These are phyloP conservation scores for Tylopilus plumbeoviolaceoides DNA, from an alignment of 768 basidiomycete species.

Conservation along the genomic window DNA sequence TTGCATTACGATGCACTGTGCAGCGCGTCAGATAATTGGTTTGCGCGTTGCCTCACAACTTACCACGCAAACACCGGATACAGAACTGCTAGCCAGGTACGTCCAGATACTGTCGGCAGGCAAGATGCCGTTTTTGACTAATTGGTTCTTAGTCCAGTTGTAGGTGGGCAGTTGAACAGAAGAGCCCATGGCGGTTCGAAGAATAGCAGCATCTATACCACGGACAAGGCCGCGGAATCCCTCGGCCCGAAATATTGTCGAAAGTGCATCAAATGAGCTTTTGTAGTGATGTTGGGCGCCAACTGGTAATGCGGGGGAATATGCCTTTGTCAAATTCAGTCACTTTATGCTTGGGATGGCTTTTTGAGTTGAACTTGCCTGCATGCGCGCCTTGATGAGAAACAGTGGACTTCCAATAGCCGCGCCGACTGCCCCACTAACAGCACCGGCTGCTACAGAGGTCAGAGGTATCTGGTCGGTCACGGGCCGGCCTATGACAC, in stretches of 20 bases:
- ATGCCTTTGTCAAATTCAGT: slow-evolving; percentile 54
- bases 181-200: slow-evolving; percentile 93
- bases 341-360: background rate
- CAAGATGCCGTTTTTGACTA: slow-evolving; percentile 64
- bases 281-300: slow-evolving; percentile 94
- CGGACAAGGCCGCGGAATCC: slow-evolving; percentile 76
- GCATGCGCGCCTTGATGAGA: slow-evolving; percentile 97
- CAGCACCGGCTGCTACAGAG: slow-evolving; percentile 82
- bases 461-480: slow-evolving; percentile 69
- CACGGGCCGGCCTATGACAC: slow-evolving; percentile 55
- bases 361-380: slow-evolving; percentile 41
- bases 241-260: slow-evolving; percentile 76
- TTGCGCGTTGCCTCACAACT: slow-evolving; percentile 27
- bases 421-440: slow-evolving; percentile 86
- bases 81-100: slow-evolving; percentile 80
- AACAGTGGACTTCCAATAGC: slow-evolving; percentile 87
- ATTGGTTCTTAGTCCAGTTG: slow-evolving; percentile 83
- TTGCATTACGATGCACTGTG: slow-evolving; percentile 87
- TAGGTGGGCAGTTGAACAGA: slow-evolving; percentile 96
- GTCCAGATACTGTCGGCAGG: slow-evolving; percentile 80
- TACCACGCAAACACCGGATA: slow-evolving; percentile 92
- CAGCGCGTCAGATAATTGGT: background rate
- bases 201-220: slow-evolving; percentile 89
- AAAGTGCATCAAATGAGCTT: slow-evolving; percentile 74
- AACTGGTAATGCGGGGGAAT: slow-evolving; percentile 90